A percentile compares a stretch with the other conserved stretches of the same genome.
Evolutionary conservation across 257 asterid genomes (phyloP).

Genomic region (Striga asiatica): DNA sequence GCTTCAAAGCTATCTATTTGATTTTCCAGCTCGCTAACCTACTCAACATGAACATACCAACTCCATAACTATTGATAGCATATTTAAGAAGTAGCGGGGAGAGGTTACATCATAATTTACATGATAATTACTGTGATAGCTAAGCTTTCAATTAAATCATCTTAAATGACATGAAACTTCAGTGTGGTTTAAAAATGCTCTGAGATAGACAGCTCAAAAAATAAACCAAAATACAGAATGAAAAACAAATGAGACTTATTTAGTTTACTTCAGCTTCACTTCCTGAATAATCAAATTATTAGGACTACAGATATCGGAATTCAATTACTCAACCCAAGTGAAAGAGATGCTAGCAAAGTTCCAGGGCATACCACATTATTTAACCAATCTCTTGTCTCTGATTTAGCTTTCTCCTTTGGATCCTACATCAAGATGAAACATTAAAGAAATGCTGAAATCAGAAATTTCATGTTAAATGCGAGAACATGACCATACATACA

Average conservation of each 20-base stretch:
- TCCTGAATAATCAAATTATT: constrained; percentile 4
- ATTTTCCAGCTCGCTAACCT: constrained; percentile 95
- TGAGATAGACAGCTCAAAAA: constrained; percentile 7
- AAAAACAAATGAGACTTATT: too few species aligned
- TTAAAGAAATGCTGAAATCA: too few species aligned
- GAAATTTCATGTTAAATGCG: constrained; percentile 1
- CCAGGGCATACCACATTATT: constrained; percentile 77
- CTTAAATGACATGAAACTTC: not conserved
- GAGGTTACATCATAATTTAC: not conserved
- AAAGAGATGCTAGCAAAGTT: constrained; percentile 15
- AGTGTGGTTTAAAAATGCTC: not conserved
- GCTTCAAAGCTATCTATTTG: constrained; percentile 98
- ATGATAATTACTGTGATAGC: too few species aligned
- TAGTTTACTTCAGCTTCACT: not conserved
- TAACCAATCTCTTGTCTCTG: constrained; percentile 98
- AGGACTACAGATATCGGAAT: not conserved
- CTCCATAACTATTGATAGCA: constrained; percentile 7
- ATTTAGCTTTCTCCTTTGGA: constrained; percentile 94
- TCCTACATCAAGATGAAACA: constrained; percentile 40
- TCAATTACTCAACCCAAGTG: constrained; percentile 4
- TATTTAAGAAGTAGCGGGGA: constrained; percentile 7
- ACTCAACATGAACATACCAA: constrained; percentile 20
- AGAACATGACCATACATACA: not conserved
- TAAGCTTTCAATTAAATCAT: not conserved
- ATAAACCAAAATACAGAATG: not conserved